Base-by-base conservation (phyloP, 2,329 filamentous ascomycete genomes). In the Fusarium irregulare region DNA sequence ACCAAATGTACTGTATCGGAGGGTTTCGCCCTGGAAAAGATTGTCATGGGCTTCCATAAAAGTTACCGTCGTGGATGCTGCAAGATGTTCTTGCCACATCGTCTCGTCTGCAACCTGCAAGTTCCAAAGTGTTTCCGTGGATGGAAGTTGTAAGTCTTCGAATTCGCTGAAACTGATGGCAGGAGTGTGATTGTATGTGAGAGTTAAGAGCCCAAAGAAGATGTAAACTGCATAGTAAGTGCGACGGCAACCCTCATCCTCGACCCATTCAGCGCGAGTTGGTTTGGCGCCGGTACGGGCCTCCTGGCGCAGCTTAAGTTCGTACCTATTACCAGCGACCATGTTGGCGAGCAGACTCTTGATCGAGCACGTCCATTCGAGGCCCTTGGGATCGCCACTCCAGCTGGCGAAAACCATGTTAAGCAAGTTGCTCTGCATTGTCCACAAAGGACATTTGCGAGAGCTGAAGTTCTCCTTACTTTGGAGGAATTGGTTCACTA, bases 371-470 rank as follows among this genome's bases (percentile, higher is more conserved):
- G 96, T 94, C 96, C 96, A 99, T 80, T 99, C 96, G 4, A 99
- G 87, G 40, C 96, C 96, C 82, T 98, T 98, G 37, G 96, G 92
- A 77, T 98, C 96, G 76, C 96, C 96, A 79, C 96, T 98, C 96
- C 96, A 99, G 85, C 94, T 98, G 58, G 96, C 94, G 79, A 99
- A 98, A 72, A 98, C 91, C 96, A 98, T 98, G 85, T 99, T 99
- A 62, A 99, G 85, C 56, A 99, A 84, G 6, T 94, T 97, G 79
- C 93, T 93, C 80, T 99, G 96, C 93, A 98, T 98, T 49, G 95
- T 96, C 95, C 96, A 98, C 16, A 99, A 83, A 6, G 96, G 96
- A 76, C 95, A 98, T 80, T 98, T 98, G 75, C 95, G 91, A 11
- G 96, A 98, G 84, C 95, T 97, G 80, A 98, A 98, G 82, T 97